These are phyloP conservation scores for Phytophthora pini DNA, from an alignment of 352 stramenopile species.

Conservation along the genomic window DNA sequence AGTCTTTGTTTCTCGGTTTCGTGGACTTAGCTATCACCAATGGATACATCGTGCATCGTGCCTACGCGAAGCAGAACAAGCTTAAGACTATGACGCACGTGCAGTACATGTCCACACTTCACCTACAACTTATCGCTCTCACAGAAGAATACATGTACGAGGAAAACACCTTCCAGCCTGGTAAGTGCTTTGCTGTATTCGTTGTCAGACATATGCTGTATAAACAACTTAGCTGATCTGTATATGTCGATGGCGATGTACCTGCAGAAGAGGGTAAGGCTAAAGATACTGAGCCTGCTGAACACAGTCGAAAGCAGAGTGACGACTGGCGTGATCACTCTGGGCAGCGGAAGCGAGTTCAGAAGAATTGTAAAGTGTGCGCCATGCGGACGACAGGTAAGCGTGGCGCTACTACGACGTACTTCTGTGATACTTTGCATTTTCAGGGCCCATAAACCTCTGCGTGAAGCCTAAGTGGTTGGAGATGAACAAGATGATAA, in stretches of 20 bases:
- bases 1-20: neutral
- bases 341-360: neutral
- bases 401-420: neutral
- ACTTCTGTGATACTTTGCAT: neutral
- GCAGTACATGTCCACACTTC: neutral
- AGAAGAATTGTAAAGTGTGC: conserved; percentile 1
- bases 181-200: no score
- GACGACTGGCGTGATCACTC: neutral
- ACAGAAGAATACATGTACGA: no score
- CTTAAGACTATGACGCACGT: neutral
- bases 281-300: neutral
- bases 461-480: neutral
- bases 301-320: neutral
- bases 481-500: neutral
- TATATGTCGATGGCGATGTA: neutral
- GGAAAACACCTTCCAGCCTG: no score
- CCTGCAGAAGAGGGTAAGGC: neutral
- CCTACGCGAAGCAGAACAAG: neutral
- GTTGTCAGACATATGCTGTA: neutral
- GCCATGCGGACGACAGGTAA: neutral
- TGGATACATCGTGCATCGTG: neutral
- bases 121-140: neutral
- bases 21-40: neutral
- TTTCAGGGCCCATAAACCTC: no score
- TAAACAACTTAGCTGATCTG: neutral